Evolutionary conservation across 192 early-diverging fungal species (phyloP).

Genomic region (Gonapodya prolifera): DNA sequence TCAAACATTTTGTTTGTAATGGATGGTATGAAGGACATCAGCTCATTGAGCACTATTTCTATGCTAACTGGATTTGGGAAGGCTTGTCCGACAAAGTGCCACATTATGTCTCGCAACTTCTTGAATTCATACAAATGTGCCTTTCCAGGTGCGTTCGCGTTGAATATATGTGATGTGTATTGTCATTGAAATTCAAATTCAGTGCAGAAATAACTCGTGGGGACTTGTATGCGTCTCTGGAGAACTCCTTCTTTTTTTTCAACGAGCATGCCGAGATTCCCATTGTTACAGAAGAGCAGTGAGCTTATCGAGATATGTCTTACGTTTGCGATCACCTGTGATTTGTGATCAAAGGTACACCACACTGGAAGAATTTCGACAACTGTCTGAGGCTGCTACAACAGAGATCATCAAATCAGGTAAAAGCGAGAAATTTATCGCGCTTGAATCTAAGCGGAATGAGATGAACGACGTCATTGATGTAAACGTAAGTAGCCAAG

Average conservation of each 20-base stretch:
- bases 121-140: constrained; percentile 22
- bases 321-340: background rate
- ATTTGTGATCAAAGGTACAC: constrained; percentile 20
- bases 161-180: background rate
- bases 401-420: constrained; percentile 47
- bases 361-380: constrained; percentile 28
- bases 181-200: background rate
- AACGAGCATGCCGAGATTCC: constrained; percentile 42
- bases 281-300: constrained; percentile 26
- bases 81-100: constrained; percentile 23
- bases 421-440: constrained; percentile 34
- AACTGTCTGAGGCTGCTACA: constrained; percentile 36
- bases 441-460: constrained; percentile 26
- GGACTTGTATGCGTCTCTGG: constrained; percentile 27
- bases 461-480: constrained; percentile 35
- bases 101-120: constrained; percentile 22
- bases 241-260: constrained; percentile 41
- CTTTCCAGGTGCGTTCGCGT: background rate
- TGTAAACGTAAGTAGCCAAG: constrained; percentile 18
- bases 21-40: background rate
- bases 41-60: background rate
- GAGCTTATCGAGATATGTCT: background rate
- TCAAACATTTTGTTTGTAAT: constrained; percentile 33
- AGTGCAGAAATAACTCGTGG: constrained; percentile 26
- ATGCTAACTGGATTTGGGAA: constrained; percentile 8